Percentiles rank a stretch among this genome's conserved stretches.
phyloP scores from a whole-genome alignment of 257 asterid genomes.

The Capsicum chinense region DNA sequence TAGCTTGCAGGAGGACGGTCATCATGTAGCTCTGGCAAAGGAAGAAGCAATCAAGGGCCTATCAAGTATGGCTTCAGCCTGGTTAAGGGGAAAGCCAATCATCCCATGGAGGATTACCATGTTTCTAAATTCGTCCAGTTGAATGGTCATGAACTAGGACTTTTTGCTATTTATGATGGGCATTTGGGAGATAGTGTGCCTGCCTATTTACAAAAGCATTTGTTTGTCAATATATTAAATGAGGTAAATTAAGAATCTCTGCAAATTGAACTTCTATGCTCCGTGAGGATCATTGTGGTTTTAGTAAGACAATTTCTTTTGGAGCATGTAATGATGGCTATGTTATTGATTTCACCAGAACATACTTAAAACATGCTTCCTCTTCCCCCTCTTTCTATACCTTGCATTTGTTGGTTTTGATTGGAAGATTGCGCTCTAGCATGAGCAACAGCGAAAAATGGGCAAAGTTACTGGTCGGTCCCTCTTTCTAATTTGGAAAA shows the following conservation, averaged over 20 bases:
- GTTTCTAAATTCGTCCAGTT: constrained; percentile 79
- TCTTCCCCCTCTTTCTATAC: background rate
- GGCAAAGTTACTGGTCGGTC: background rate
- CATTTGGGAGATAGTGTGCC: constrained; percentile 92
- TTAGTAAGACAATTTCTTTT: constrained; percentile 1
- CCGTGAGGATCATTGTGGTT: background rate
- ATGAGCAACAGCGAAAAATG: background rate
- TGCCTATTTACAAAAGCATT: constrained; percentile 83
- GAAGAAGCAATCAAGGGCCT: constrained; percentile 67
- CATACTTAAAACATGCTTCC: background rate
- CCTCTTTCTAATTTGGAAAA: background rate
- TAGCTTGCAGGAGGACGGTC: constrained; percentile 66
- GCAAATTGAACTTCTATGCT: background rate
- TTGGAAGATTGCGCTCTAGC: background rate
- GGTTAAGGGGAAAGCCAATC: constrained; percentile 85
- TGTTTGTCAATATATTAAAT: constrained; percentile 78
- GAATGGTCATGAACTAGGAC: constrained; percentile 70
- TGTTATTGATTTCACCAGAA: background rate
- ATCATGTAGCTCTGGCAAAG: constrained; percentile 68
- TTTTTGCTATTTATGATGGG: constrained; percentile 89
- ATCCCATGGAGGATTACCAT: constrained; percentile 98
- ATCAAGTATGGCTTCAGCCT: constrained; percentile 79
- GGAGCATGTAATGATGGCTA: constrained; percentile 17
- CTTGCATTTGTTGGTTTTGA: background rate
- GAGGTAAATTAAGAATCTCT: constrained; percentile 60